Evolutionary conservation across 2,329 filamentous ascomycete species (phyloP).

Genomic region (Cladobotryum protrusum): DNA sequence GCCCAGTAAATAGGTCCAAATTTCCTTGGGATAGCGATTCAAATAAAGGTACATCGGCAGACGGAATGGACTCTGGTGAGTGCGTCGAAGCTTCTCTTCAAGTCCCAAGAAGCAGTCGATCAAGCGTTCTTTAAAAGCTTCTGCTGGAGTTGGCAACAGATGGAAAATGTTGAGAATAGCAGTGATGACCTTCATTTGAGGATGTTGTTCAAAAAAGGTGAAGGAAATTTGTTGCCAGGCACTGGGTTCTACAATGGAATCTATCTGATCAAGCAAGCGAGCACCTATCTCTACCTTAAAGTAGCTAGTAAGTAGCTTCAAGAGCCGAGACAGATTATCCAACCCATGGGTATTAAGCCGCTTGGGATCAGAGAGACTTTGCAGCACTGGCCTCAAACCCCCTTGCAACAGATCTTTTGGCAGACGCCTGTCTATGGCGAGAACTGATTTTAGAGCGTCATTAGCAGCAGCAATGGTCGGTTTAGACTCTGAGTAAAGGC

Average conservation of each 20-base stretch:
- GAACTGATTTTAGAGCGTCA: conserved; percentile 77
- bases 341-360: conserved; percentile 82
- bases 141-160: conserved; percentile 82
- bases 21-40: conserved; percentile 84
- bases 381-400: conserved; percentile 87
- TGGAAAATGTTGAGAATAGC: conserved; percentile 97
- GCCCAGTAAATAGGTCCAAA: conserved; percentile 72
- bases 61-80: conserved; percentile 86
- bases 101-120: conserved; percentile 87
- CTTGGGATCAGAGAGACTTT: conserved; percentile 91
- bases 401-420: conserved; percentile 94
- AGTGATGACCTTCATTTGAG: conserved; percentile 88
- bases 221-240: conserved; percentile 88
- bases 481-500: conserved; percentile 84
- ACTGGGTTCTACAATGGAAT: conserved; percentile 75
- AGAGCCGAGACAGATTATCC: conserved; percentile 80
- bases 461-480: conserved; percentile 93
- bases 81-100: conserved; percentile 77
- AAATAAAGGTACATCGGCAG: conserved; percentile 87
- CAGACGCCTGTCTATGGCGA: conserved; percentile 82
- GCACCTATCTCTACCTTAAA: conserved; percentile 98
- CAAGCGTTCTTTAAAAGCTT: conserved; percentile 82
- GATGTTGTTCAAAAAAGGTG: conserved; percentile 86
- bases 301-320: conserved; percentile 92
- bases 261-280: conserved; percentile 88